Evolutionary conservation across 768 basidiomycete genomes (phyloP).

Genomic region (Lactarius psammicola): DNA sequence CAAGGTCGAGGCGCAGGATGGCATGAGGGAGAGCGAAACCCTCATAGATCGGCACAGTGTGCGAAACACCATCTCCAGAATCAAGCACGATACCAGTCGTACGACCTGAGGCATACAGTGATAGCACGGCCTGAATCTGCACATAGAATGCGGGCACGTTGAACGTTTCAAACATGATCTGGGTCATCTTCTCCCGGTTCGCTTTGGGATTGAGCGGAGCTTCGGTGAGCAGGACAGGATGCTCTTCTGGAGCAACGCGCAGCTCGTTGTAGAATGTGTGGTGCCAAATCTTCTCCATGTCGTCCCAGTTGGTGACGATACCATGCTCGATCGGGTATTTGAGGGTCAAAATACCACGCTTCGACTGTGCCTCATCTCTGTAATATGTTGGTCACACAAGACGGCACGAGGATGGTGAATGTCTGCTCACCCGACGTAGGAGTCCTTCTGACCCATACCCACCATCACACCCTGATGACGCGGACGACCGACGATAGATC

Average conservation of each 20-base stretch:
- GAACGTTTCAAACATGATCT: constrained; percentile 80
- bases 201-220: constrained; percentile 73
- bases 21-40: constrained; percentile 92
- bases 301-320: constrained; percentile 98
- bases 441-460: constrained; percentile 96
- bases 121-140: constrained; percentile 70
- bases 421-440: constrained; percentile 79
- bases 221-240: constrained; percentile 69
- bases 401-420: constrained; percentile 9
- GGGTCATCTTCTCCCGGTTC: constrained; percentile 74
- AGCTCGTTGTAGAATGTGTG: constrained; percentile 91
- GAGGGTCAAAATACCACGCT: constrained; percentile 90
- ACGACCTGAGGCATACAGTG: constrained; percentile 89
- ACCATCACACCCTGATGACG: constrained; percentile 96
- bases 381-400: constrained; percentile 22
- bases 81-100: constrained; percentile 95
- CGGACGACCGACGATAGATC: constrained; percentile 92
- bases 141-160: constrained; percentile 76
- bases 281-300: constrained; percentile 99
- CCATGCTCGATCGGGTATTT: constrained; percentile 95
- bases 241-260: constrained; percentile 75
- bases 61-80: constrained; percentile 94
- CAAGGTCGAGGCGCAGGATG: constrained; percentile 87
- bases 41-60: constrained; percentile 97
- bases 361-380: constrained; percentile 89